Evolutionary conservation across 305 asterid genomes (phyloP).

Genomic region (Fraxinus sp.): DNA sequence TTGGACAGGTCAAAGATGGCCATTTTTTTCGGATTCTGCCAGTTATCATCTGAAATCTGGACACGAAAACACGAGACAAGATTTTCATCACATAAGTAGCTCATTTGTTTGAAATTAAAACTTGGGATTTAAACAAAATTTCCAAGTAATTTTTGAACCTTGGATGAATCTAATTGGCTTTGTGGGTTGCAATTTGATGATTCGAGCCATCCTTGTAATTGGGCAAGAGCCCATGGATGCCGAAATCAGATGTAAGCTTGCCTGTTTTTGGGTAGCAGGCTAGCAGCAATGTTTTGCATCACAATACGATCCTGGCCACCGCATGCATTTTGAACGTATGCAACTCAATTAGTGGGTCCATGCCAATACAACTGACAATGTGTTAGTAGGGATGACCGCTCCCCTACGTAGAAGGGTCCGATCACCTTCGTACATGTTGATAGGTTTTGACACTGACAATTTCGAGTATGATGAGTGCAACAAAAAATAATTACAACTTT

Average conservation of each 20-base stretch:
- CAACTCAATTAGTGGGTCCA: too few relatives aligned
- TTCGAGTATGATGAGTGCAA: background rate
- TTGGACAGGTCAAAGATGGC: conserved; percentile 87
- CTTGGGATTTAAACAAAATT: too few relatives aligned
- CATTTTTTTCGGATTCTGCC: conserved; percentile 56
- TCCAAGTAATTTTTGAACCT: too few relatives aligned
- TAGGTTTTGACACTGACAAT: background rate
- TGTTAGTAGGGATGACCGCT: too few relatives aligned
- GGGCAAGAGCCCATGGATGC: conserved; percentile 60
- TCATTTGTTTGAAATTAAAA: too few relatives aligned
- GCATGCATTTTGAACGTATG: too few relatives aligned
- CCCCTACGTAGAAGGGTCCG: too few relatives aligned
- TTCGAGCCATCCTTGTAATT: too few relatives aligned
- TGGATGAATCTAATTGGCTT: too few relatives aligned
- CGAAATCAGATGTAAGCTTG: conserved; percentile 65
- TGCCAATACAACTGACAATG: too few relatives aligned
- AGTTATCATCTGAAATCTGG: conserved; percentile 53
- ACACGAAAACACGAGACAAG: background rate
- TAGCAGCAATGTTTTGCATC: conserved; percentile 47
- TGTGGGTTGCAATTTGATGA: too few relatives aligned
- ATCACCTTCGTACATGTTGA: background rate
- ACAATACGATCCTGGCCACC: too few relatives aligned
- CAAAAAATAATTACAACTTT: background rate
- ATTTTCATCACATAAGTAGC: background rate
- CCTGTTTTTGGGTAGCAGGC: conserved; percentile 47